A percentile compares a stretch with the other conserved stretches of the same genome.
Conservation (phyloP, 202 grass and related monocot species). For the Saccharum hybrid region DNA sequence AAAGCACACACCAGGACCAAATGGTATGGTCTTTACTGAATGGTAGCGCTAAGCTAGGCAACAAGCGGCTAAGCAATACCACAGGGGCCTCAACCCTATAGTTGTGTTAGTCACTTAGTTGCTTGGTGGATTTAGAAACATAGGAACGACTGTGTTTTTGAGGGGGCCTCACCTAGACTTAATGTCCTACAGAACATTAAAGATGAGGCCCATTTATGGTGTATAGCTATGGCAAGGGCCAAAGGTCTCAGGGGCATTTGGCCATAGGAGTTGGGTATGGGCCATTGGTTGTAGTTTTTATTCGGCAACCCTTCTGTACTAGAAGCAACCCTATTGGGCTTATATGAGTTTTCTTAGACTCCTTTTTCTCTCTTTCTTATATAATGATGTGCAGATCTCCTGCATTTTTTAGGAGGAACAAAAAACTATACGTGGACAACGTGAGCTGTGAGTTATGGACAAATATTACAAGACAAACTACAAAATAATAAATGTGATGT, state of each 20-base stretch:
- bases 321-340: neutral
- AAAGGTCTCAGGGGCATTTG: neutral
- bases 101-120: neutral
- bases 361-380: too few species aligned
- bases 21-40: neutral
- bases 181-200: neutral
- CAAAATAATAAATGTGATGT: conserved; percentile 8
- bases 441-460: neutral
- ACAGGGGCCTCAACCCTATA: neutral
- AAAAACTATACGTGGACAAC: neutral
- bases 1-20: neutral
- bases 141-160: neutral
- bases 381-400: too few species aligned
- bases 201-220: neutral
- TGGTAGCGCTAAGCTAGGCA: neutral
- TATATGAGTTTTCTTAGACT: neutral
- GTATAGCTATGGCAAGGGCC: neutral
- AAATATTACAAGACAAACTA: conserved; percentile 20
- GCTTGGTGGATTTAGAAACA: neutral
- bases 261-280: neutral
- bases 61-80: neutral
- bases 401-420: too few species aligned
- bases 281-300: neutral
- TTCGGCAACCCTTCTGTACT: neutral
- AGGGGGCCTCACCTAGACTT: neutral